Conservation (phyloP, 306 rosid species). For the Arachis stenosperma region DNA sequence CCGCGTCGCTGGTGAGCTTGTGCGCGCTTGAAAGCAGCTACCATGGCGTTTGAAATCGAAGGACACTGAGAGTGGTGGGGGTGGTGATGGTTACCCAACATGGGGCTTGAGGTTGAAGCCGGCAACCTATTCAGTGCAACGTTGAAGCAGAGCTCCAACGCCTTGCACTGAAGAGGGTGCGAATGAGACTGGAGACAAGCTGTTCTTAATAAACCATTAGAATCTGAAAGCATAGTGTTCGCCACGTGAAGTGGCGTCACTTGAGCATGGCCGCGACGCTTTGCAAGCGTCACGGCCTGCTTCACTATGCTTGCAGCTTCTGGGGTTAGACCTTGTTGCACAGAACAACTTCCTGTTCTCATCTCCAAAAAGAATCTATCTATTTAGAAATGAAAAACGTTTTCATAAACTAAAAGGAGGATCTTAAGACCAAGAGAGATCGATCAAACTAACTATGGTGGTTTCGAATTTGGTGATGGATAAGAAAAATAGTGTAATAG, state of each 20-base stretch:
- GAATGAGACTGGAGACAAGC: constrained; percentile 93
- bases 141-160: constrained; percentile 96
- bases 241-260: constrained; percentile 98
- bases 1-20: constrained; percentile 98
- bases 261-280: constrained; percentile 92
- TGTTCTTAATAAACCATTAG: constrained; percentile 67
- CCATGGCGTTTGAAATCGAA: constrained; percentile 91
- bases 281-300: constrained; percentile 75
- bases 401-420: too few relatives aligned
- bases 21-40: constrained; percentile 93
- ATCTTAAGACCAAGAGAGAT: not conserved
- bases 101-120: constrained; percentile 73
- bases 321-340: constrained; percentile 81
- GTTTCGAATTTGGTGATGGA: constrained; percentile 14
- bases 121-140: constrained; percentile 93
- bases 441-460: constrained; percentile 8
- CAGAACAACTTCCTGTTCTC: constrained; percentile 83
- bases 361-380: constrained; percentile 36
- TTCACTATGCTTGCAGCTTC: constrained; percentile 78
- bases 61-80: constrained; percentile 60
- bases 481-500: not conserved
- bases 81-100: constrained; percentile 49
- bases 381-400: too few relatives aligned
- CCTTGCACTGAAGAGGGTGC: constrained; percentile 98
- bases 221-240: constrained; percentile 68